Conservation (phyloP, 495 filamentous ascomycete genomes). For the Aspergillus wentii region DNA sequence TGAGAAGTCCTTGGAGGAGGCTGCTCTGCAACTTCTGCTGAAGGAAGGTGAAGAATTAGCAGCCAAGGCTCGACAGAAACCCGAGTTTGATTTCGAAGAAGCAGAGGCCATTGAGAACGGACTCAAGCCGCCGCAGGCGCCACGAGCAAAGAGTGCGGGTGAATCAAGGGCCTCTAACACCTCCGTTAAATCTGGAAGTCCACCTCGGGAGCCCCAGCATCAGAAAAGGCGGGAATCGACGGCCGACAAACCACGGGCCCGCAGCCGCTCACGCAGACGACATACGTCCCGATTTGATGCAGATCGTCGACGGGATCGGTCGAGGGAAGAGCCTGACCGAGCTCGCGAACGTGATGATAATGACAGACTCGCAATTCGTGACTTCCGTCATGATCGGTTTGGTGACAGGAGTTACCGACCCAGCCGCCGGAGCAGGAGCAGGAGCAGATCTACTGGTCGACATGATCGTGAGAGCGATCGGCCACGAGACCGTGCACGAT, state of each 20-base stretch:
- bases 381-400: conserved; percentile 28
- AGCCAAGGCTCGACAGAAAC: conserved; percentile 53
- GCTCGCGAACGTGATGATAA: conserved; percentile 33
- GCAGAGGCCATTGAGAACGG: conserved; percentile 45
- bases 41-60: conserved; percentile 58
- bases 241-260: conserved; percentile 22
- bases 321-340: conserved; percentile 30
- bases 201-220: conserved; percentile 19
- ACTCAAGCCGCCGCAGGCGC: conserved; percentile 27
- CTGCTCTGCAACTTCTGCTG: conserved; percentile 49
- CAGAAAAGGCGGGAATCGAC: conserved; percentile 23
- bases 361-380: conserved; percentile 27
- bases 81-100: conserved; percentile 53
- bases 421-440: conserved; percentile 33
- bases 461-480: conserved; percentile 25
- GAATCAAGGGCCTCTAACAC: conserved; percentile 27
- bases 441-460: conserved; percentile 29
- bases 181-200: conserved; percentile 24
- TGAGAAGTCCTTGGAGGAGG: conserved; percentile 54
- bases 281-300: conserved; percentile 28
- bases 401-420: conserved; percentile 34
- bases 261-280: conserved; percentile 21
- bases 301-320: conserved; percentile 26
- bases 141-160: conserved; percentile 16
- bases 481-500: conserved; percentile 26